Conservation (phyloP, 1,139 yeast genomes). For the Blastobotrys niveus region DNA sequence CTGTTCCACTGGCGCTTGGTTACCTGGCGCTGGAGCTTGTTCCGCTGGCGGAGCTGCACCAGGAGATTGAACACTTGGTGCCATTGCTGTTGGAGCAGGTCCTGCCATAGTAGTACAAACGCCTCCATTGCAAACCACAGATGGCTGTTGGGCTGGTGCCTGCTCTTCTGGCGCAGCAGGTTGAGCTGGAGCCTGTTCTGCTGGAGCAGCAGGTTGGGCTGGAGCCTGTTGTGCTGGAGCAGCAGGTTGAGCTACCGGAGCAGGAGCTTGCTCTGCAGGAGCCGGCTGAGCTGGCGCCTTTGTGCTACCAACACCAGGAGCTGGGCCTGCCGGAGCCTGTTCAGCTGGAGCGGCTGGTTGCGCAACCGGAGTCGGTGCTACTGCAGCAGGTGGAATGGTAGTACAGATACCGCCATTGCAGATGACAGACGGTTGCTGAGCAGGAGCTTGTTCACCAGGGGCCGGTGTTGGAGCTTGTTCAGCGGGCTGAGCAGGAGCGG, state of each 20-base stretch:
- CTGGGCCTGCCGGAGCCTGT: neutral
- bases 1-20: neutral
- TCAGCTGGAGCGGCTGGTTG: neutral
- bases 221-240: neutral
- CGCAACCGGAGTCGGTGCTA: too few relatives aligned
- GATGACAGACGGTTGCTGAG: neutral
- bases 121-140: slow-evolving; percentile 7
- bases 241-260: neutral
- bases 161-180: neutral
- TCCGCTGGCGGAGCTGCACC: neutral
- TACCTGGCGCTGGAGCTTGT: neutral
- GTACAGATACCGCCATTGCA: neutral
- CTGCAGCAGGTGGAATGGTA: too few relatives aligned
- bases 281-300: neutral
- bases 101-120: slow-evolving; percentile 6
- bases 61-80: neutral
- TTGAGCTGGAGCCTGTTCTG: neutral
- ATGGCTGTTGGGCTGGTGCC: neutral
- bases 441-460: neutral
- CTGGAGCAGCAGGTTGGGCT: neutral
- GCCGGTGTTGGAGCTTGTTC: neutral
- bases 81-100: neutral
- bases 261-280: neutral
- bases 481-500: neutral
- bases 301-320: neutral